phyloP scores from a whole-genome alignment of 805 yeast species.

The Yamadazyma ubonensis region DNA sequence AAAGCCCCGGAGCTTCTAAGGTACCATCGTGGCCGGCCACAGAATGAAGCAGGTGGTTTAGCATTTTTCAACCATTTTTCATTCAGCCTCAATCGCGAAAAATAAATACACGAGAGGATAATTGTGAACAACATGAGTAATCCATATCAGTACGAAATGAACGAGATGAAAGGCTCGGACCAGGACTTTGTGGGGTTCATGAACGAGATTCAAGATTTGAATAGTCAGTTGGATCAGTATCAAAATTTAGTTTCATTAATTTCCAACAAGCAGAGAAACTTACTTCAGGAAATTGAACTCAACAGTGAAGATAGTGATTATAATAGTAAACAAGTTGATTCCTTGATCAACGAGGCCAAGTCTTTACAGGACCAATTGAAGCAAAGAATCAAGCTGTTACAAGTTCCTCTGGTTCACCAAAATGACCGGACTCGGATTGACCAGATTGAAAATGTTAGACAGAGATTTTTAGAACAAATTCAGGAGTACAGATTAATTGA shows the following conservation, averaged over 20 bases:
- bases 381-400: conserved; percentile 71
- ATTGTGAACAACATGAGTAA: conserved; percentile 29
- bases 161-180: conserved; percentile 22
- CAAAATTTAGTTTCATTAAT: conserved; percentile 37
- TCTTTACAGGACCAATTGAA: conserved; percentile 75
- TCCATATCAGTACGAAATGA: conserved; percentile 34
- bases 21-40: conserved; percentile 95
- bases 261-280: conserved; percentile 40
- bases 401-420: conserved; percentile 57
- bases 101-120: conserved; percentile 7
- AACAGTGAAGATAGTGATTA: conserved; percentile 48
- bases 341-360: conserved; percentile 72
- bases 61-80: background rate
- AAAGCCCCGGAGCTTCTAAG: conserved; percentile 60
- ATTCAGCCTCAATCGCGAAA: no score
- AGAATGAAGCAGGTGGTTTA: conserved; percentile 43
- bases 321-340: conserved; percentile 73
- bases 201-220: conserved; percentile 46
- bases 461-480: conserved; percentile 79
- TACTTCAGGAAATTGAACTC: conserved; percentile 41
- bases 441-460: conserved; percentile 87
- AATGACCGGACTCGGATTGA: conserved; percentile 76
- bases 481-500: conserved; percentile 86
- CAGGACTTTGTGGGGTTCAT: conserved; percentile 45
- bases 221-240: conserved; percentile 42